Percentiles rank a stretch among this genome's conserved stretches.
phyloP scores from a whole-genome alignment of 306 rosid genomes.

The Cucumis cinereus region DNA sequence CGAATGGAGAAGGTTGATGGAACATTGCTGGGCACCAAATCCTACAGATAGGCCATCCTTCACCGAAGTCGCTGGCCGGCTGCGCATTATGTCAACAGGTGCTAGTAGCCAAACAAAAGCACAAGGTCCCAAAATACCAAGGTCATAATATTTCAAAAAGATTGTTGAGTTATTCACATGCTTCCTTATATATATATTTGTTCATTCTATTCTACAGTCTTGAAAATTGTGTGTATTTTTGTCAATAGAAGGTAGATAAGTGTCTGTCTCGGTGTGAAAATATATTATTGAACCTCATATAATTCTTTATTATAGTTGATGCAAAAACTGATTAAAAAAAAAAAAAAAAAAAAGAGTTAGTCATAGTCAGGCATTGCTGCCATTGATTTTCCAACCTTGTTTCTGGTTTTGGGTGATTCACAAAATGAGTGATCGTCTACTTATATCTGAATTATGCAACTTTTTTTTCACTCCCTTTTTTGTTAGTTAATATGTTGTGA shows the following conservation, averaged over 20 bases:
- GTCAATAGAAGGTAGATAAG: constrained; percentile 8
- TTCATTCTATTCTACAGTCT: constrained; percentile 30
- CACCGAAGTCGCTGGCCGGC: constrained; percentile 72
- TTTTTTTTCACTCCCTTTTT: not conserved
- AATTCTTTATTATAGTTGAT: constrained; percentile 2
- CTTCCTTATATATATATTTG: constrained; percentile 3
- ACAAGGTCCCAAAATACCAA: constrained; percentile 60
- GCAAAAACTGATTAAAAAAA: not conserved
- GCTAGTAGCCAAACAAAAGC: constrained; percentile 54
- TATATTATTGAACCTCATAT: not conserved
- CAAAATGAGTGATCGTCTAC: not conserved
- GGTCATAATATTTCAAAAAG: constrained; percentile 26
- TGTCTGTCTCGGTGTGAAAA: constrained; percentile 6
- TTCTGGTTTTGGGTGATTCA: not conserved
- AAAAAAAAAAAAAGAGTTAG: not conserved
- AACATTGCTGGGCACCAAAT: constrained; percentile 97
- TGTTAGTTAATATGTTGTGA: not conserved
- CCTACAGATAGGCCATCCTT: constrained; percentile 80
- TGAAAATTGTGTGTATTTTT: constrained; percentile 7
- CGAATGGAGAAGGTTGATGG: constrained; percentile 84
- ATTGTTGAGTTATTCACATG: constrained; percentile 5
- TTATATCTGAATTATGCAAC: not conserved
- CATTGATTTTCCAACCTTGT: not conserved
- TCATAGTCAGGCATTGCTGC: not conserved
- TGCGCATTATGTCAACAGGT: constrained; percentile 59